phyloP scores from a whole-genome alignment of 805 yeast genomes.

The Tetrapisispora nanseiensis region DNA sequence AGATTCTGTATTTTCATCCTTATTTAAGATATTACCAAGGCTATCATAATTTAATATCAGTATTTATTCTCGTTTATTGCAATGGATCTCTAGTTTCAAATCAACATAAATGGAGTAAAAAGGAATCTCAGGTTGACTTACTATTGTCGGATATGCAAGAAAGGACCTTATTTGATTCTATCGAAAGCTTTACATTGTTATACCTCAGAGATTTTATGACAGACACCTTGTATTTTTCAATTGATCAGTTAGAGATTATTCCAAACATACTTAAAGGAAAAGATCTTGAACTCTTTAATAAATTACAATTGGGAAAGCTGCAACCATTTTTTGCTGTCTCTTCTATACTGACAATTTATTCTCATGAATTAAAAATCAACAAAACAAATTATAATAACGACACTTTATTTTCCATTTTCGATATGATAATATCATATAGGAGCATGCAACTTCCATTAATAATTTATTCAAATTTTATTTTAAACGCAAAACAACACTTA shows the following conservation, averaged over 20 bases:
- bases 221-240: conserved; percentile 52
- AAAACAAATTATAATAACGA: conserved; percentile 25
- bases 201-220: conserved; percentile 83
- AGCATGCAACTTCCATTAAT: conserved; percentile 48
- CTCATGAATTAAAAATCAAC: conserved; percentile 50
- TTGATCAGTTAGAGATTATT: conserved; percentile 55
- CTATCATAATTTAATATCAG: conserved; percentile 74
- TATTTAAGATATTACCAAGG: conserved; percentile 80
- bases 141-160: not conserved
- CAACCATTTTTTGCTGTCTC: conserved; percentile 66
- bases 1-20: conserved; percentile 53
- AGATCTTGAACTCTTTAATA: conserved; percentile 37
- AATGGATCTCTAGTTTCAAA: not conserved
- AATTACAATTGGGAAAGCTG: conserved; percentile 31
- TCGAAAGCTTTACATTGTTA: conserved; percentile 47
- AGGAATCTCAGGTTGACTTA: conserved; percentile 61
- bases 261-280: conserved; percentile 46
- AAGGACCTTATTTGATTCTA: conserved; percentile 32
- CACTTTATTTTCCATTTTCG: conserved; percentile 56
- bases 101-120: conserved; percentile 46
- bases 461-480: conserved; percentile 48
- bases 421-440: conserved; percentile 47
- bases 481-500: conserved; percentile 37
- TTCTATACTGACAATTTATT: conserved; percentile 63
- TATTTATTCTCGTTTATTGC: conserved; percentile 46